Evolutionary conservation across 1,284 basidiomycete genomes (phyloP).

Genomic region (Fomitopsis schrenkii): DNA sequence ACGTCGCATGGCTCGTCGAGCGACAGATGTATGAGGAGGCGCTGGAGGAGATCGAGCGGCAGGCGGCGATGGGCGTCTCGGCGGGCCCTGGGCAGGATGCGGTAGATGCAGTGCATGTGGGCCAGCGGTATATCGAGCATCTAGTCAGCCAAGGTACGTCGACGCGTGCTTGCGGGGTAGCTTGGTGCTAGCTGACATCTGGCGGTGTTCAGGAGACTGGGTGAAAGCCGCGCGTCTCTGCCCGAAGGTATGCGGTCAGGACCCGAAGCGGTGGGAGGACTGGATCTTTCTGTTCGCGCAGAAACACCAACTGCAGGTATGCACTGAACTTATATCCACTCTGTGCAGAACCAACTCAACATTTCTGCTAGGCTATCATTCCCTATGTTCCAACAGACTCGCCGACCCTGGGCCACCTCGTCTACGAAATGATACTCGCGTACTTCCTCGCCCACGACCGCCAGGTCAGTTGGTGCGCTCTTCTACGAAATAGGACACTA

Average conservation of each 20-base stretch:
- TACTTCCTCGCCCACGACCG: conserved; percentile 82
- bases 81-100: conserved; percentile 30
- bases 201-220: conserved; percentile 59
- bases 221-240: conserved; percentile 82
- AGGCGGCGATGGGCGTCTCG: conserved; percentile 30
- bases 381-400: conserved; percentile 84
- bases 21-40: conserved; percentile 86
- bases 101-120: conserved; percentile 73
- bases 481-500: not conserved
- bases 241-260: conserved; percentile 81
- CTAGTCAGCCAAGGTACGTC: conserved; percentile 67
- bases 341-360: not conserved
- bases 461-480: conserved; percentile 41
- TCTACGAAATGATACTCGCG: conserved; percentile 95
- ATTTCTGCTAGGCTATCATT: conserved; percentile 65
- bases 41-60: conserved; percentile 74
- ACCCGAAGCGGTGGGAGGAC: conserved; percentile 86
- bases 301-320: conserved; percentile 74
- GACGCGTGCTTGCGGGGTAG: not conserved
- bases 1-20: conserved; percentile 92
- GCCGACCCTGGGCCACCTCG: conserved; percentile 78
- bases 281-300: conserved; percentile 94
- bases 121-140: conserved; percentile 80
- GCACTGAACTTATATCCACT: conserved; percentile 13
- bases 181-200: conserved; percentile 1